Percentiles rank a stretch among this genome's conserved stretches.
Evolutionary conservation across 495 filamentous ascomycete species (phyloP).

Genomic region (Podospora pseudocomata): DNA sequence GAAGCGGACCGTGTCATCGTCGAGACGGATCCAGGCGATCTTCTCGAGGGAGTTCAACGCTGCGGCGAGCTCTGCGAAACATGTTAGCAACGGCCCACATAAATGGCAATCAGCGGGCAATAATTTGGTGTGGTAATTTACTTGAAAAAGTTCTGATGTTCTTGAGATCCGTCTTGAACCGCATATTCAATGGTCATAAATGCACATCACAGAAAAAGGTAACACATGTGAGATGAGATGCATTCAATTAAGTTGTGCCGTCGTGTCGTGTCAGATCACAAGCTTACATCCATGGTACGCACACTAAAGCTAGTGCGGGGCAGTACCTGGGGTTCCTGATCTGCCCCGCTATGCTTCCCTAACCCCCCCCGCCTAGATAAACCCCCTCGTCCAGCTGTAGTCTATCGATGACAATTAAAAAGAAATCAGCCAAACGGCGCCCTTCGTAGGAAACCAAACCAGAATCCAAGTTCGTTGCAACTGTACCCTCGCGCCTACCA

Average conservation of each 20-base stretch:
- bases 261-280: slow-evolving; percentile 8
- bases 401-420: too few relatives aligned
- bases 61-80: slow-evolving; percentile 66
- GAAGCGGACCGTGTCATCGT: slow-evolving; percentile 81
- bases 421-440: too few relatives aligned
- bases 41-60: slow-evolving; percentile 85
- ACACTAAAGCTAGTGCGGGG: background rate
- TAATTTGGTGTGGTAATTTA: slow-evolving; percentile 31
- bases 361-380: too few relatives aligned
- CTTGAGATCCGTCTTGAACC: slow-evolving; percentile 74
- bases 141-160: slow-evolving; percentile 84
- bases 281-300: background rate
- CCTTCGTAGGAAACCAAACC: background rate
- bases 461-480: too few relatives aligned
- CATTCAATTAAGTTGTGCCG: slow-evolving; percentile 2
- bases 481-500: background rate
- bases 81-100: background rate
- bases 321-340: background rate
- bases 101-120: too few relatives aligned
- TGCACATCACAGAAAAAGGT: background rate
- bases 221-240: background rate
- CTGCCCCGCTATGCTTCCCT: background rate
- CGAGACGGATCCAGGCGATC: slow-evolving; percentile 88
- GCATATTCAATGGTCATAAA: slow-evolving; percentile 49
- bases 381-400: too few relatives aligned